These are phyloP conservation scores for Camellia lanceoleosa DNA, from an alignment of 148 eudicot species.

Conservation along the genomic window DNA sequence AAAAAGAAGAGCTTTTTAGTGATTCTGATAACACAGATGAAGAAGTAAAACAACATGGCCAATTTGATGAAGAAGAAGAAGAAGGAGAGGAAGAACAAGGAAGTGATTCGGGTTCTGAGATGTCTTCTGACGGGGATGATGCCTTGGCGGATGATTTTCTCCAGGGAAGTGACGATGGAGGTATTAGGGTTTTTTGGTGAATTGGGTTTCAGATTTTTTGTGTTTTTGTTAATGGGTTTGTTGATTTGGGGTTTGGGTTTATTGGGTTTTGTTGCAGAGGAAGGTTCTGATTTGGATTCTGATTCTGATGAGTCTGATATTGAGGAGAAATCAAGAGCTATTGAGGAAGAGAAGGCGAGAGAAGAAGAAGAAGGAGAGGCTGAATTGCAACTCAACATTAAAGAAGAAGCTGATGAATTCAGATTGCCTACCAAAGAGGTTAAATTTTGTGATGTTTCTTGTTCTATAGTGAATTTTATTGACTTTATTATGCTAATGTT, in stretches of 20 bases:
- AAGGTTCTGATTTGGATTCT: slow-evolving; percentile 38
- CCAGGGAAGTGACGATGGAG: slow-evolving; percentile 52
- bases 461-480: background rate
- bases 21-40: slow-evolving; percentile 38
- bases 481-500: background rate
- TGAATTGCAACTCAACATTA: slow-evolving; percentile 57
- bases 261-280: slow-evolving; percentile 13
- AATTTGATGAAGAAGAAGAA: slow-evolving; percentile 23
- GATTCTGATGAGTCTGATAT: slow-evolving; percentile 49
- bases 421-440: slow-evolving; percentile 72
- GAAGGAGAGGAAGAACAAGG: slow-evolving; percentile 25
- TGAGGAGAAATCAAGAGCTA: slow-evolving; percentile 40
- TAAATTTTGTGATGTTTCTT: background rate
- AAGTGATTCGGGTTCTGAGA: slow-evolving; percentile 33
- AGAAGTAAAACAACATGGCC: slow-evolving; percentile 19
- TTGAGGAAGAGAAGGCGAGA: slow-evolving; percentile 39
- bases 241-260: background rate
- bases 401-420: slow-evolving; percentile 64
- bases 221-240: background rate
- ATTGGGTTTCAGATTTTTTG: background rate
- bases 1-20: slow-evolving; percentile 31
- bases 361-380: slow-evolving; percentile 53
- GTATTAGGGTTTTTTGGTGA: slow-evolving; percentile 9
- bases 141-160: slow-evolving; percentile 56
- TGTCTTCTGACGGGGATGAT: slow-evolving; percentile 59